Percentiles rank a stretch among this genome's conserved stretches.
Conservation (phyloP, 768 basidiomycete species). For the Calocera cornea region DNA sequence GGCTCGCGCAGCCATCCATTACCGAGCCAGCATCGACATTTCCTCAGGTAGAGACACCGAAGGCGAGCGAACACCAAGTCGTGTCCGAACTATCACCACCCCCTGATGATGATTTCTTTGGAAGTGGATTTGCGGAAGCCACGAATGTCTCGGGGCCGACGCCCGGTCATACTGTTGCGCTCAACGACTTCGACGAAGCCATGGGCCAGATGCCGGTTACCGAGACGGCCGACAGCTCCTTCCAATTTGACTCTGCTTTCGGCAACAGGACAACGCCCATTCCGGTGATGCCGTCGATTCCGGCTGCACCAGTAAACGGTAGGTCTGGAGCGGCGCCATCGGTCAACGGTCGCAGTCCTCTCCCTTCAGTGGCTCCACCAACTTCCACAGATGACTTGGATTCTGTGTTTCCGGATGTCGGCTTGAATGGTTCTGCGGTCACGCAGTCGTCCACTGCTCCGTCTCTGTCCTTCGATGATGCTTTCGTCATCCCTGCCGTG, state of each 20-base stretch:
- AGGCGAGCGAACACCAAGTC: background rate
- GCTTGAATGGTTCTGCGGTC: constrained; percentile 10
- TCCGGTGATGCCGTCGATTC: constrained; percentile 27
- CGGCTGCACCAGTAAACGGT: constrained; percentile 11
- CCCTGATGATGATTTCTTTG: constrained; percentile 6
- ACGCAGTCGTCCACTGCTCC: constrained; percentile 7
- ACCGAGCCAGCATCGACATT: background rate
- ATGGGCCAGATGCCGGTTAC: constrained; percentile 40
- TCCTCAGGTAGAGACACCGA: background rate
- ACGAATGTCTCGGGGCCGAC: background rate
- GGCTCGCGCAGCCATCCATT: too few species aligned
- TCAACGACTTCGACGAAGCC: constrained; percentile 64
- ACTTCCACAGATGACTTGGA: constrained; percentile 9
- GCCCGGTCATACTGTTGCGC: constrained; percentile 13
- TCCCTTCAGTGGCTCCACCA: constrained; percentile 10
- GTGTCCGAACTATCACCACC: constrained; percentile 5
- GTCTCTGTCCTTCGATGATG: constrained; percentile 34
- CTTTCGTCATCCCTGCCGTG: constrained; percentile 28
- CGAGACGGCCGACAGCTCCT: constrained; percentile 24
- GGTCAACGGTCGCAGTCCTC: constrained; percentile 20
- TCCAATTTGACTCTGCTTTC: constrained; percentile 54
- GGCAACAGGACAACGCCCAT: constrained; percentile 49
- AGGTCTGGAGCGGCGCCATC: constrained; percentile 16
- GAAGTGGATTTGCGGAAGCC: constrained; percentile 6
- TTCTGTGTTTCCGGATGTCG: constrained; percentile 10